Evolutionary conservation across 345 rosid genomes (phyloP).

Genomic region (Syzygium oleosum): DNA sequence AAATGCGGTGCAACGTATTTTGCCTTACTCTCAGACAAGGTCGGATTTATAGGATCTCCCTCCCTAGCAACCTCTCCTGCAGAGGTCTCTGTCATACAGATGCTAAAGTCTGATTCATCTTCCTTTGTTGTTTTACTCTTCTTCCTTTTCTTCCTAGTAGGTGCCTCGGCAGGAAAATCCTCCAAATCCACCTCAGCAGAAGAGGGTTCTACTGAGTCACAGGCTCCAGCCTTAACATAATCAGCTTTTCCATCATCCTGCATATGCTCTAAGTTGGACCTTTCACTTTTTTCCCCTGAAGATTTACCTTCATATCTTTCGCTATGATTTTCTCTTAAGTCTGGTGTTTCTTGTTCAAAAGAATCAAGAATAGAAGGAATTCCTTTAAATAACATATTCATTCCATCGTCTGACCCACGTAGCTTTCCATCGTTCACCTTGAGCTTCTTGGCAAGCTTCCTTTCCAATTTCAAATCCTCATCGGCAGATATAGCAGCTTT

Average conservation of each 20-base stretch:
- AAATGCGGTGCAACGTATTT: conserved; percentile 78
- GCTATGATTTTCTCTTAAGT: conserved; percentile 4
- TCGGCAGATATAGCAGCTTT: conserved; percentile 13
- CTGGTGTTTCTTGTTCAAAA: conserved; percentile 13
- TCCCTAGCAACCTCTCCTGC: conserved; percentile 12
- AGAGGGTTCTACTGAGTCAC: neutral
- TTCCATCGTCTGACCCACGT: conserved; percentile 58
- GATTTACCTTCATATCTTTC: neutral
- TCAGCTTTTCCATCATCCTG: neutral
- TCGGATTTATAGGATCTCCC: conserved; percentile 9
- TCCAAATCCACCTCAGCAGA: neutral
- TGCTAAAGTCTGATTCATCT: conserved; percentile 6
- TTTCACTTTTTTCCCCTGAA: conserved; percentile 1
- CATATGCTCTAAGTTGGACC: neutral
- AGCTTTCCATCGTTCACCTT: conserved; percentile 64
- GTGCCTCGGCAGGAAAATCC: neutral
- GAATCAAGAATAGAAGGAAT: conserved; percentile 33
- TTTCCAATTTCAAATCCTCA: conserved; percentile 64
- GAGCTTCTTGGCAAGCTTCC: conserved; percentile 79
- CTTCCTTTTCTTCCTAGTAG: conserved; percentile 27
- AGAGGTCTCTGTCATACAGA: conserved; percentile 12
- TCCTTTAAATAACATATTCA: conserved; percentile 43
- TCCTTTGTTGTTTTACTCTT: conserved; percentile 21
- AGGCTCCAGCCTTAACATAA: conserved; percentile 2
- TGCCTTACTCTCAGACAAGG: conserved; percentile 13